Conservation (phyloP, 176 grass and related monocot species). For the Panicum miliaceum region DNA sequence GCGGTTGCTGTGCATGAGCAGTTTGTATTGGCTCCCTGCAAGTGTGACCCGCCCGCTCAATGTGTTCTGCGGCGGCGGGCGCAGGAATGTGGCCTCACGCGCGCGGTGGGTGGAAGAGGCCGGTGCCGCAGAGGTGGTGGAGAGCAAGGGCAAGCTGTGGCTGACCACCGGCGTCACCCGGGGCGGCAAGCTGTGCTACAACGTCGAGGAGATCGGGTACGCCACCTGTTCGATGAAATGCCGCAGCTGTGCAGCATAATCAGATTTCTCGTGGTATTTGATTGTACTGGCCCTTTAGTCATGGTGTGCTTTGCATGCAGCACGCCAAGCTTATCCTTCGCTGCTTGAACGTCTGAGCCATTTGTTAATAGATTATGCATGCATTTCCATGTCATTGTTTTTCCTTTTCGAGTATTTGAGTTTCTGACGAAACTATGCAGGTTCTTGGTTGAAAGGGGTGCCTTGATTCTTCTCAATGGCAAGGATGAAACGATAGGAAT, state of each 20-base stretch:
- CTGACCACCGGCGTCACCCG: constrained; percentile 63
- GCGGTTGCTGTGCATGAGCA: background rate
- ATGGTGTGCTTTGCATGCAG: background rate
- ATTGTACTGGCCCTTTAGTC: background rate
- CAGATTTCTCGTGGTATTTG: background rate
- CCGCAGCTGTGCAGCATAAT: background rate
- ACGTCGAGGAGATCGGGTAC: constrained; percentile 88
- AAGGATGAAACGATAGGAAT: constrained; percentile 47
- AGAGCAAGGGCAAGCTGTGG: constrained; percentile 86
- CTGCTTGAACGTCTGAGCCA: background rate
- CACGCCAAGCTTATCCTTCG: background rate
- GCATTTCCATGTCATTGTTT: background rate
- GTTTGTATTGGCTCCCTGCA: background rate
- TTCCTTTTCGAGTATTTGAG: background rate
- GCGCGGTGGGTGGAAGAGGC: constrained; percentile 74
- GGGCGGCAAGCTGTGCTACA: constrained; percentile 68
- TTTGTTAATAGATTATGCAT: constrained; percentile 1
- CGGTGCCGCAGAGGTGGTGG: constrained; percentile 70
- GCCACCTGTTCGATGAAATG: constrained; percentile 46
- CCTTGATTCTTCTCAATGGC: constrained; percentile 60
- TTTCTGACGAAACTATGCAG: constrained; percentile 46
- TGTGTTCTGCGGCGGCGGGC: background rate
- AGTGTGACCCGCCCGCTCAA: background rate
- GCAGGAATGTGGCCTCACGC: constrained; percentile 65
- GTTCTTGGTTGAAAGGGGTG: constrained; percentile 82